Base-by-base conservation (phyloP, 805 yeast species). In the Barnettozyma salicaria region DNA sequence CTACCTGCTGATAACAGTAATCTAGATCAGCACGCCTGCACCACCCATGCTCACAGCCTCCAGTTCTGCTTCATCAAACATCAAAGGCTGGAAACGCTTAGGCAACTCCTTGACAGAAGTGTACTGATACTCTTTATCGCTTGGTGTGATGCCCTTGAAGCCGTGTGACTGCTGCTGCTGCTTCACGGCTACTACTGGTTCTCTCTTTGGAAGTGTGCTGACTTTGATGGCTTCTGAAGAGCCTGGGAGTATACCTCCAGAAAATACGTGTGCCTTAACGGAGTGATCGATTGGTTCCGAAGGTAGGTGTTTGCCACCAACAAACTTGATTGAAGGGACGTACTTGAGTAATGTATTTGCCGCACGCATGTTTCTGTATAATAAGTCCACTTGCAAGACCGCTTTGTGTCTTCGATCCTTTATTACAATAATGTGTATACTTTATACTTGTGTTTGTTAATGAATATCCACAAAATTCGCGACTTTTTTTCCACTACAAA, bases 21-120 rank as follows among this genome's bases (percentile, higher is more conserved):
- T 27, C 9, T 27, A 21, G 25, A 34, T 21, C 14, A 34, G 18
- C 4, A 11, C n/a, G 9, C 16, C 32, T 6, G 95, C 96, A 49
- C 96, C 97, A 39, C 97, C 98, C 36, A 74, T 69, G 49, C 78
- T 73, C 49, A 90, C 76, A 46, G 76, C 72, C 9, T 84, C 96
- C 19, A 82, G 76, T 61, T 90, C 98, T 12, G 49, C 37, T 14
- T 75, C 84, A 28, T 75, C 79, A 19, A 85, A 68, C 0, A 68
- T 63, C 28, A 68, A 64, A 56, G 80, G 83, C 61, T 80, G 78
- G 67, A 83, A 88, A 56, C 92, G 75, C 43, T 61, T 46, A 4
- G 97, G 88, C 41, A 90, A 70, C 38, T 79, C 73, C 36, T 72
- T 63, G 46, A 92, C 69, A 21, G 88, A 72, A 37, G 59, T 62